Evolutionary conservation across 805 yeast species (phyloP), one percentile per base, ranked within the genome.

Genomic region (Candida railenensis): DNA sequence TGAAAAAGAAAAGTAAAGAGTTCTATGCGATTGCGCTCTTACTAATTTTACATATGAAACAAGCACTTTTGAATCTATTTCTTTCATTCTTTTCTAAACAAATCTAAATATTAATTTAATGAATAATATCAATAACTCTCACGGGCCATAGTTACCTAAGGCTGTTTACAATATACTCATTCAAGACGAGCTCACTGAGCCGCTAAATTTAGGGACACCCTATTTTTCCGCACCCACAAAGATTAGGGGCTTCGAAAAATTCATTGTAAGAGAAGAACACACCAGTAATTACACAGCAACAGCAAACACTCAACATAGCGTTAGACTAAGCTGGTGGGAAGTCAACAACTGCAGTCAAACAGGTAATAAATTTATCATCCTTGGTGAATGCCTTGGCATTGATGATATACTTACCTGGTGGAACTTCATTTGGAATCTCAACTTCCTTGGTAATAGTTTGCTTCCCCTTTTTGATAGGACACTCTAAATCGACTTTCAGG

Each of bases 371-470:
- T 34, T 78, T 85, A 58, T 89, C 97, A 45, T 87, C 89, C 37
- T 73, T 81, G 36, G 96, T 89, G 72, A 80, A 94, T 2, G 98
- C 99, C 59, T 92, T 82, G 16, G 97, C 98, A 44, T 77, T 72
- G 22, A 92, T 96, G 25, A 80, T 71, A 71, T 94, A 94, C 61
- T 80, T 85, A 36, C 99, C 99, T 19, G 98, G 97, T 48, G 99
- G 99, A 28, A 92, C 96, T 64, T 89, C 94, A 14, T 76, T 73
- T 15, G 99, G 99, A 47, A 94, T 81, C 58, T 84, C 91, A 21
- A 94, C 95, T 39, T 72, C 67, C 65, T 90, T 90, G 21, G 76
- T 63, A 45, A 94, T 69, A 44, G 72, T 68, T 56, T 89, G 85
- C 42, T 67, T 63, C 11, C 98, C 99, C 52, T 80, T 71, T 42